Percentiles rank a stretch among this genome's conserved stretches.
Evolutionary conservation across 345 rosid species (phyloP).

Genomic region (Eucalyptus viminalis): DNA sequence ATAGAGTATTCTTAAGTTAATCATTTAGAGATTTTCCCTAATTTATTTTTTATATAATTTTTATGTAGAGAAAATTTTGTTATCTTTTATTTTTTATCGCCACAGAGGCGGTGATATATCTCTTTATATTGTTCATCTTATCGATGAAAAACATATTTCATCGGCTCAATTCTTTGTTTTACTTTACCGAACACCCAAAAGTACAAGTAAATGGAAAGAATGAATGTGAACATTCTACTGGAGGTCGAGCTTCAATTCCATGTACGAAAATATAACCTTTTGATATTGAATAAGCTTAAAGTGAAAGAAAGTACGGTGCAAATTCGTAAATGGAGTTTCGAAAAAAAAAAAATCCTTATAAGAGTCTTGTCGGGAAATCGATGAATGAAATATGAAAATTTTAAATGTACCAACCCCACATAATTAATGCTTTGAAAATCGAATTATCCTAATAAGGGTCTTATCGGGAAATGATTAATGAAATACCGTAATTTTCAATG

Average conservation of each 20-base stretch:
- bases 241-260: neutral
- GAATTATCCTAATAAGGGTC: neutral
- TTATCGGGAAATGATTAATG: neutral
- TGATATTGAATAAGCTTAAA: neutral
- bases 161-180: neutral
- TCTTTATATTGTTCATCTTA: too few species aligned
- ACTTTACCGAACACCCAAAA: neutral
- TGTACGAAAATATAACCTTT: neutral
- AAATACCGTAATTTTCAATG: neutral
- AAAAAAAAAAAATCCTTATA: neutral
- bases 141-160: neutral
- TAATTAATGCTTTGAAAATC: neutral
- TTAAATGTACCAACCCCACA: rapidly evolving
- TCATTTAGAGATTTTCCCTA: neutral
- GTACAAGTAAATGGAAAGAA: neutral
- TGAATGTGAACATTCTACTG: neutral
- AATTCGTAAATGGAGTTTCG: neutral
- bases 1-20: neutral
- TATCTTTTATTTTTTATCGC: neutral
- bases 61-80: neutral
- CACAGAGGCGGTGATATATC: rapidly evolving
- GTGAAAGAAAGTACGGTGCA: neutral
- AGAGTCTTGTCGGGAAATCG: neutral
- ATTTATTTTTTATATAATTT: neutral
- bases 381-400: neutral